Conservation (phyloP, 768 basidiomycete species). For the Mycena capillaripes region DNA sequence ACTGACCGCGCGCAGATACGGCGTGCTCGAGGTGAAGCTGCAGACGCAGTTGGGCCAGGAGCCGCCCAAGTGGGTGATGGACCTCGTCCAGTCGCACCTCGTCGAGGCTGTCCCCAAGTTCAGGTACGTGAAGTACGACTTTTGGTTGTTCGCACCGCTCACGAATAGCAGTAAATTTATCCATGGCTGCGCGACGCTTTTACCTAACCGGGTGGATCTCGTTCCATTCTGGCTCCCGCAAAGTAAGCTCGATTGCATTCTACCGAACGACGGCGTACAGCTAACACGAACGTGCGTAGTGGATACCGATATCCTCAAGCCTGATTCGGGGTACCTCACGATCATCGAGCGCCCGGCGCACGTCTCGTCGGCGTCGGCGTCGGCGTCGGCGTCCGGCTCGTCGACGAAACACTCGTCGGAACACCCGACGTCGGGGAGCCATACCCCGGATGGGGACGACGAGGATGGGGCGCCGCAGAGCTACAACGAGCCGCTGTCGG, state of each 20-base stretch:
- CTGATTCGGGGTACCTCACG: slow-evolving; percentile 81
- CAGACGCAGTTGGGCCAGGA: slow-evolving; percentile 97
- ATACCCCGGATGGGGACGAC: slow-evolving; percentile 56
- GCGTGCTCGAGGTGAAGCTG: slow-evolving; percentile 96
- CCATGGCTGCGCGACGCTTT: slow-evolving; percentile 93
- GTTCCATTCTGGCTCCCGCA: slow-evolving; percentile 99
- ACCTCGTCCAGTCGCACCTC: slow-evolving; percentile 94
- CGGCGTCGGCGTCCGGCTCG: slow-evolving; percentile 45
- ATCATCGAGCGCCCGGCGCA: slow-evolving; percentile 81
- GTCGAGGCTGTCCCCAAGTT: slow-evolving; percentile 99
- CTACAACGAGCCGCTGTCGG: slow-evolving; percentile 93
- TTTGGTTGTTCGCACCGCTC: not conserved
- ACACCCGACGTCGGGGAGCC: slow-evolving; percentile 56
- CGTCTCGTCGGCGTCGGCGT: slow-evolving; percentile 45
- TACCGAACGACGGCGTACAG: not conserved
- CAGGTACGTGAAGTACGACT: slow-evolving; percentile 62
- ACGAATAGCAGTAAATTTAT: slow-evolving; percentile 83
- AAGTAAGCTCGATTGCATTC: slow-evolving; percentile 60
- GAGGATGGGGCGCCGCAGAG: slow-evolving; percentile 32
- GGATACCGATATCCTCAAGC: slow-evolving; percentile 96
- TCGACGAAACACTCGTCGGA: slow-evolving; percentile 65
- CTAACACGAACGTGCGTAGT: slow-evolving; percentile 58
- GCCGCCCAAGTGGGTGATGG: slow-evolving; percentile 96
- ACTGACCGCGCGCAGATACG: slow-evolving; percentile 66
- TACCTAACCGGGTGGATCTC: slow-evolving; percentile 93